Conservation (phyloP, 2,329 filamentous ascomycete species). For the Pyrenochaeta sp. region DNA sequence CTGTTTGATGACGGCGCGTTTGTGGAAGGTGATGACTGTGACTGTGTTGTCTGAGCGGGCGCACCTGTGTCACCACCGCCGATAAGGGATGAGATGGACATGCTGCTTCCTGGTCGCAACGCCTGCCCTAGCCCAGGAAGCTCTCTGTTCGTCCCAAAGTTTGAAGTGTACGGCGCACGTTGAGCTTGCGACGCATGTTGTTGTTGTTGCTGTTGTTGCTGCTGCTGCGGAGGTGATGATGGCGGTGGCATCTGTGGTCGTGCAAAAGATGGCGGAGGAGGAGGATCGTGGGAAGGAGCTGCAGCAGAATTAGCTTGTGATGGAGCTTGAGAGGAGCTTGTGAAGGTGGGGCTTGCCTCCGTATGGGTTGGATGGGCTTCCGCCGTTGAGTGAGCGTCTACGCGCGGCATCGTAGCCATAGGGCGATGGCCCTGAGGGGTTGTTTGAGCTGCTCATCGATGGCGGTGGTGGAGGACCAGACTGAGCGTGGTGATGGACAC, state of each 20-base stretch:
- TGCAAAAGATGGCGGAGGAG: slow-evolving; percentile 53
- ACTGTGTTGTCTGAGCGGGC: slow-evolving; percentile 51
- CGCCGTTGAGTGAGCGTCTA: slow-evolving; percentile 54
- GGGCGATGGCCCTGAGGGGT: slow-evolving; percentile 45
- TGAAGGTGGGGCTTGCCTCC: slow-evolving; percentile 41
- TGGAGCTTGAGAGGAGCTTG: slow-evolving; percentile 14
- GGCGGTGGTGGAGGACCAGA: slow-evolving; percentile 44
- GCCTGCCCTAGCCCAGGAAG: slow-evolving; percentile 60
- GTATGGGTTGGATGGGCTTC: slow-evolving; percentile 43
- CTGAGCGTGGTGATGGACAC: slow-evolving; percentile 37
- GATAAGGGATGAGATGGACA: slow-evolving; percentile 79
- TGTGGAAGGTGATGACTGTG: slow-evolving; percentile 57
- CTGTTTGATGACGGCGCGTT: slow-evolving; percentile 49
- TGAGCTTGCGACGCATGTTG: slow-evolving; percentile 48
- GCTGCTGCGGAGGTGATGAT: slow-evolving; percentile 56
- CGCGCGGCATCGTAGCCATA: slow-evolving; percentile 55
- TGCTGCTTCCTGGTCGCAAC: slow-evolving; percentile 69
- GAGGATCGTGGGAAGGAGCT: slow-evolving; percentile 50
- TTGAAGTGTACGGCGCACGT: slow-evolving; percentile 52
- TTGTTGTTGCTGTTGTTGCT: slow-evolving; percentile 52
- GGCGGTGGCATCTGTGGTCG: slow-evolving; percentile 60
- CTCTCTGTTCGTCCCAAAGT: slow-evolving; percentile 62
- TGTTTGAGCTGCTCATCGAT: slow-evolving; percentile 45
- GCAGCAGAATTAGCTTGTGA: slow-evolving; percentile 35
- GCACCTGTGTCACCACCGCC: slow-evolving; percentile 61